These are phyloP conservation scores for Cordyceps cicadae DNA, from an alignment of 2,329 filamentous ascomycete genomes.

Conservation along the genomic window DNA sequence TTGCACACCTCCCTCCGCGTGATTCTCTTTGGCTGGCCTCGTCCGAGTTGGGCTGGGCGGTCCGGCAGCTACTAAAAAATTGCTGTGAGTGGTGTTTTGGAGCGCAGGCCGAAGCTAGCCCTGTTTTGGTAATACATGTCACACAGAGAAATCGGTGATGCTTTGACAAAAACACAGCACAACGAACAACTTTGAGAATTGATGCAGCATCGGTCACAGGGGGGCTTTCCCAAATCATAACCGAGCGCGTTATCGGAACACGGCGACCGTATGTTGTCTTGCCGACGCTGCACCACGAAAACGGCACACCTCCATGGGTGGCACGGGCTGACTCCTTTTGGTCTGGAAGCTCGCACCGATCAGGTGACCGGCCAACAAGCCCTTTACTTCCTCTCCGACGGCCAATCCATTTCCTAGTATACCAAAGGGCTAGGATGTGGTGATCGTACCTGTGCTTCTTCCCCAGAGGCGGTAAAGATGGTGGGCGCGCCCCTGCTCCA, in stretches of 20 bases:
- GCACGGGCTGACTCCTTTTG: background rate
- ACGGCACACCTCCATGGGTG: no score
- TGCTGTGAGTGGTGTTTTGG: background rate
- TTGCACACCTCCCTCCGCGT: background rate
- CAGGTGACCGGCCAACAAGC: slow-evolving; percentile 9
- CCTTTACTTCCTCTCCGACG: background rate
- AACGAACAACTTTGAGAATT: background rate
- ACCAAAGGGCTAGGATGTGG: background rate
- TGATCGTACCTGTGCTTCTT: background rate
- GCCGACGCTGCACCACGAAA: background rate
- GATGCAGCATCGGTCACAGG: background rate
- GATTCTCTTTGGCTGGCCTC: background rate
- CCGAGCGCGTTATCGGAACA: background rate
- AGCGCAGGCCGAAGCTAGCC: slow-evolving; percentile 2
- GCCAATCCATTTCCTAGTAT: background rate
- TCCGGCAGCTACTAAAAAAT: background rate
- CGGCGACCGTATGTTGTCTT: background rate
- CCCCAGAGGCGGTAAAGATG: background rate
- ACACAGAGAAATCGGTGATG: background rate
- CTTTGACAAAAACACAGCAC: background rate
- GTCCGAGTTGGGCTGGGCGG: background rate
- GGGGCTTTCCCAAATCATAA: background rate
- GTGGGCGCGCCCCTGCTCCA: background rate
- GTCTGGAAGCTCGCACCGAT: slow-evolving; percentile 1
- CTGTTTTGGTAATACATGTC: background rate